A percentile compares a stretch with the other conserved stretches of the same genome.
These are phyloP conservation scores for Daldinia loculata DNA, from an alignment of 495 filamentous ascomycete genomes.

Conservation along the genomic window DNA sequence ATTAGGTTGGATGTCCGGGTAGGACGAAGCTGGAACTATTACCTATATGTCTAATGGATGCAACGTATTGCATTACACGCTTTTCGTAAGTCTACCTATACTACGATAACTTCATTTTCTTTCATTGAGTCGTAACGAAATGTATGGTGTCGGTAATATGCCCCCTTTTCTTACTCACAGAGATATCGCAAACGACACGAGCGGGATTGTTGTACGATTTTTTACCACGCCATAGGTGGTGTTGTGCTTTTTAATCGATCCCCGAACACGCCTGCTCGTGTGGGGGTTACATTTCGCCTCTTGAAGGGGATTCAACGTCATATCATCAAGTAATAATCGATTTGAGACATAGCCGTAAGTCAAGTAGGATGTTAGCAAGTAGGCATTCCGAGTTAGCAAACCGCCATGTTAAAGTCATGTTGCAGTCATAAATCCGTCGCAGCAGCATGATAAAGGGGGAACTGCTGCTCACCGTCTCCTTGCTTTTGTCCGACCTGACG, in stretches of 20 bases:
- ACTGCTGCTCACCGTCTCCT: not conserved
- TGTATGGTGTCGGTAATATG: too few species aligned
- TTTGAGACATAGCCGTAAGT: constrained; percentile 24
- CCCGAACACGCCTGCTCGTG: constrained; percentile 21
- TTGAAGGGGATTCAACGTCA: constrained; percentile 35
- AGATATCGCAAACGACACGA: constrained; percentile 1
- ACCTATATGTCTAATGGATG: not conserved
- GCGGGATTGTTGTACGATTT: constrained; percentile 16
- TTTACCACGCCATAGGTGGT: constrained; percentile 24
- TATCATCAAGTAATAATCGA: constrained; percentile 22
- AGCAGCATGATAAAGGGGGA: not conserved
- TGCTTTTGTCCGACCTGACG: constrained; percentile 10
- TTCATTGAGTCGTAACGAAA: not conserved
- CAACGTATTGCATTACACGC: not conserved
- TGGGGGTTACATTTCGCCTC: constrained; percentile 39
- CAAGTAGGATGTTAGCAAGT: not conserved
- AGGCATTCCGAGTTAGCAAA: constrained; percentile 1
- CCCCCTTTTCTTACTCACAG: constrained; percentile 1
- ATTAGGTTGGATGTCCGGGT: constrained; percentile 30
- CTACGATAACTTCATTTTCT: not conserved
- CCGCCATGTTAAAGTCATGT: constrained; percentile 13
- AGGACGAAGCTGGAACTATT: constrained; percentile 23
- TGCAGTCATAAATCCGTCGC: constrained; percentile 12
- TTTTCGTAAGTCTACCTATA: not conserved
- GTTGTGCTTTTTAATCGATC: constrained; percentile 28